These are phyloP conservation scores for Annulohypoxylon maeteangense DNA, from an alignment of 495 filamentous ascomycete genomes.

Conservation along the genomic window DNA sequence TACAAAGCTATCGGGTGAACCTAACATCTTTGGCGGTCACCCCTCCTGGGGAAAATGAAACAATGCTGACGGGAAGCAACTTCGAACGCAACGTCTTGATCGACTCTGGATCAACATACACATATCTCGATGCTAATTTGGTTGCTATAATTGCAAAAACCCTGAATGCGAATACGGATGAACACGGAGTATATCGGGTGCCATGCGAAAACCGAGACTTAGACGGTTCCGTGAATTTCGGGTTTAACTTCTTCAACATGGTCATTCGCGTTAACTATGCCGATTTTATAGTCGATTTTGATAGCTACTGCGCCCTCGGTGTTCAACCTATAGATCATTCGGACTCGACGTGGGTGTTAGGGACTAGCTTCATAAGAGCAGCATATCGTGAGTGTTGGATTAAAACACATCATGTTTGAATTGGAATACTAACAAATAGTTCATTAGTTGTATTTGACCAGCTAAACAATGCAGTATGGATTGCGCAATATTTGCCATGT, in stretches of 20 bases:
- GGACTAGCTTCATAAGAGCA: slow-evolving; percentile 57
- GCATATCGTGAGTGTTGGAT: slow-evolving; percentile 52
- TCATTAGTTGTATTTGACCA: slow-evolving; percentile 57
- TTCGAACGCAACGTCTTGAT: slow-evolving; percentile 54
- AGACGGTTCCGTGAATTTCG: slow-evolving; percentile 56
- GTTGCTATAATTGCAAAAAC: slow-evolving; percentile 51
- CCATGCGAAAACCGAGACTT: slow-evolving; percentile 49
- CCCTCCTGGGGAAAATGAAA: slow-evolving; percentile 42
- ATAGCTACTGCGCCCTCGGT: slow-evolving; percentile 53
- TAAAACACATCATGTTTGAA: neutral
- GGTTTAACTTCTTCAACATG: slow-evolving; percentile 56
- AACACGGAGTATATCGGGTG: slow-evolving; percentile 52
- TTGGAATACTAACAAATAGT: slow-evolving; percentile 7
- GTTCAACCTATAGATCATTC: slow-evolving; percentile 53
- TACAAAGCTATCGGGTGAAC: slow-evolving; percentile 55
- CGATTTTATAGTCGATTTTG: slow-evolving; percentile 57
- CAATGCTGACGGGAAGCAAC: slow-evolving; percentile 46
- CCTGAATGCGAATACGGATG: slow-evolving; percentile 50
- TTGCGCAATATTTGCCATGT: slow-evolving; percentile 59
- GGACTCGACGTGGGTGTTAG: slow-evolving; percentile 51
- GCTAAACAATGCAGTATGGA: slow-evolving; percentile 56
- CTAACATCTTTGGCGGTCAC: slow-evolving; percentile 55
- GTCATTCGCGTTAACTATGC: slow-evolving; percentile 56
- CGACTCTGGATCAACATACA: slow-evolving; percentile 57
- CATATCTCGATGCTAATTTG: slow-evolving; percentile 53